Base-by-base conservation (phyloP, 768 basidiomycete genomes). In the Phaffia tasmanica region DNA sequence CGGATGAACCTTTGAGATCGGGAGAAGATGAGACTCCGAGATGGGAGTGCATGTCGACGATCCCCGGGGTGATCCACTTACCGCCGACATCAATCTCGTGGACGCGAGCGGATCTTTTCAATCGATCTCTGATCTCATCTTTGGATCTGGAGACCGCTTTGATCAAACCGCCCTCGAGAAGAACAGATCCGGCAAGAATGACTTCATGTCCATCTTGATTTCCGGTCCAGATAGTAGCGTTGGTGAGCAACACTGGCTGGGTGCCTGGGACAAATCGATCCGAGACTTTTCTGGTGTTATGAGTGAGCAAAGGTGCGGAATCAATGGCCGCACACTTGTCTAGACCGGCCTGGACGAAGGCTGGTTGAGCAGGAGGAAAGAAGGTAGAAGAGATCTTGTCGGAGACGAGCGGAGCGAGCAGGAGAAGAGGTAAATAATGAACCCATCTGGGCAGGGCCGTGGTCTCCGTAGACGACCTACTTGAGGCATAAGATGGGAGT, bases 221-320 rank as follows among this genome's bases (percentile, higher is more conserved):
- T 0, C 87, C 89, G 2, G 88, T 88, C 89, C 89, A 91, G 32
- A 90, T 81, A 6, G 81, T 83, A 14, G 84, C 87, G 73, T 90
- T 88, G 66, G 77, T 80, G 42, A 91, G 79, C 30, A 84, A 76
- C 1, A 80, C 78, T 0, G 84, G 73, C 3, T 72, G 72, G 0
- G 87, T 85, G 0, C 83, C 85, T 23, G 68, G 58, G 9, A 73
- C 76, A 67, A 71, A 77, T 16, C 77, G 71, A 60, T 78, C 77
- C 42, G 64, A 73, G 35, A 42, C 35, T 11, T 42, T 42, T 11
- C 35, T 42, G 35, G 35, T 42, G 35, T 42, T 4, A 42, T 42
- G 35, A 5, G 35, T 42, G 35, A 42, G 35, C 35, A 42, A 42
- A 11, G 72, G 71, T 29, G 71, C 61, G 21, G 69, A 18, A 3